These are phyloP conservation scores for Crithidia mellificae DNA, from an alignment of 208 protist species.

Conservation along the genomic window DNA sequence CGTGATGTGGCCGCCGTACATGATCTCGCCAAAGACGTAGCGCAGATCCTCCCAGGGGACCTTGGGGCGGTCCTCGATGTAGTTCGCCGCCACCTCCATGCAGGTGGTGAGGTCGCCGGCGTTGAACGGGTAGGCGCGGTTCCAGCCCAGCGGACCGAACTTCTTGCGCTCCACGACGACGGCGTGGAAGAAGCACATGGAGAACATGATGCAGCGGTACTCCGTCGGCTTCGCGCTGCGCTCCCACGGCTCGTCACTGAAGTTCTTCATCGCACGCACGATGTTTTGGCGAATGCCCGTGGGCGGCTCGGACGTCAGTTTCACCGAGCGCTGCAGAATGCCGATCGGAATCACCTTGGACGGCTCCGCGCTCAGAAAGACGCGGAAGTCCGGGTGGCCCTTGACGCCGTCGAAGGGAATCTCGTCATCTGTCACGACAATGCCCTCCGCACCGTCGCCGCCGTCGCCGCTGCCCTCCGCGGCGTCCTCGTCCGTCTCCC, in stretches of 20 bases:
- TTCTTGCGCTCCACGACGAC: slow-evolving; percentile 98
- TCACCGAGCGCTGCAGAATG: slow-evolving; percentile 98
- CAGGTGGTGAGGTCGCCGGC: slow-evolving; percentile 97
- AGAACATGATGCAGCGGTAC: slow-evolving; percentile 97
- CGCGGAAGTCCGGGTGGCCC: slow-evolving; percentile 95
- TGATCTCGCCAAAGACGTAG: slow-evolving; percentile 99
- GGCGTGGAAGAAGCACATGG: slow-evolving; percentile 98
- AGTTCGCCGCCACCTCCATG: slow-evolving; percentile 97
- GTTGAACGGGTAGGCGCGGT: slow-evolving; percentile 98
- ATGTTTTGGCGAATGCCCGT: slow-evolving; percentile 97
- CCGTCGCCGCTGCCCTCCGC: slow-evolving; percentile 22
- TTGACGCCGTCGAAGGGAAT: slow-evolving; percentile 89
- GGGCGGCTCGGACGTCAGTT: slow-evolving; percentile 99
- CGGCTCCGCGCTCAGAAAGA: slow-evolving; percentile 98
- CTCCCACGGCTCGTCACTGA: slow-evolving; percentile 97
- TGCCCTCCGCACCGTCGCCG: slow-evolving; percentile 30
- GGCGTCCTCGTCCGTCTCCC: slow-evolving; percentile 29
- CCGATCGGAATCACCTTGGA: slow-evolving; percentile 96
- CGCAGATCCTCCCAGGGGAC: slow-evolving; percentile 98
- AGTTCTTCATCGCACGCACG: slow-evolving; percentile 95
- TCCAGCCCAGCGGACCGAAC: slow-evolving; percentile 98
- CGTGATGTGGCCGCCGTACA: slow-evolving; percentile 99
- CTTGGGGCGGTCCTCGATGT: slow-evolving; percentile 97
- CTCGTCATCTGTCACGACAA: slow-evolving; percentile 86
- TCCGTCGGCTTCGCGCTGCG: slow-evolving; percentile 95